A percentile compares a stretch with the other conserved stretches of the same genome.
These are phyloP conservation scores for Cyberlindnera mrakii DNA, from an alignment of 805 yeast species.

Conservation along the genomic window DNA sequence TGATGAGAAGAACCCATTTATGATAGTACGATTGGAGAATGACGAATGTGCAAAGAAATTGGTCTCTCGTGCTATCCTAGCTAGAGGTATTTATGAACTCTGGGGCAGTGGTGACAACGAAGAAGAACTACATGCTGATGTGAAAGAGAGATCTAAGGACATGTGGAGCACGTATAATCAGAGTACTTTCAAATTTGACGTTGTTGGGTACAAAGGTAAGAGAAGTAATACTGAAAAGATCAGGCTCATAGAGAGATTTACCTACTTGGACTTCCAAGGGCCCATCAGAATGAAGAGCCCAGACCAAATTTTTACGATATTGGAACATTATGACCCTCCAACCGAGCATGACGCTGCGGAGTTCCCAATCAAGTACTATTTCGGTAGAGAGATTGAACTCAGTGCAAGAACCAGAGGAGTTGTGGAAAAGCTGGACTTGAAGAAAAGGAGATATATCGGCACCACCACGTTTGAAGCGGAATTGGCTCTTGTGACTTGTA, in stretches of 20 bases:
- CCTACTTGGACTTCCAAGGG: conserved; percentile 68
- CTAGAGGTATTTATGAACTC: conserved; percentile 73
- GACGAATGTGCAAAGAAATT: conserved; percentile 64
- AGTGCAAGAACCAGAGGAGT: conserved; percentile 59
- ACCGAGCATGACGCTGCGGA: conserved; percentile 36
- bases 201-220: conserved; percentile 72
- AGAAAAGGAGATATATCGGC: conserved; percentile 81
- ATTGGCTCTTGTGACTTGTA: conserved; percentile 78
- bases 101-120: conserved; percentile 68
- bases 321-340: conserved; percentile 65
- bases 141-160: conserved; percentile 25
- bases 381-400: conserved; percentile 65
- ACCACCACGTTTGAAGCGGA: conserved; percentile 98
- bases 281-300: conserved; percentile 74
- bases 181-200: conserved; percentile 72
- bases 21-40: conserved; percentile 57
- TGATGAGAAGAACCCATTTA: conserved; percentile 58
- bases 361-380: conserved; percentile 53
- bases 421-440: conserved; percentile 75
- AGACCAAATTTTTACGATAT: conserved; percentile 58
- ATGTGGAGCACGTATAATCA: conserved; percentile 29
- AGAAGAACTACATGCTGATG: conserved; percentile 49
- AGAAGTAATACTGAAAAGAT: conserved; percentile 45
- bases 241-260: conserved; percentile 63
- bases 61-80: conserved; percentile 61